phyloP scores from a whole-genome alignment of 495 filamentous ascomycete species.

The Penicillium alfredii region DNA sequence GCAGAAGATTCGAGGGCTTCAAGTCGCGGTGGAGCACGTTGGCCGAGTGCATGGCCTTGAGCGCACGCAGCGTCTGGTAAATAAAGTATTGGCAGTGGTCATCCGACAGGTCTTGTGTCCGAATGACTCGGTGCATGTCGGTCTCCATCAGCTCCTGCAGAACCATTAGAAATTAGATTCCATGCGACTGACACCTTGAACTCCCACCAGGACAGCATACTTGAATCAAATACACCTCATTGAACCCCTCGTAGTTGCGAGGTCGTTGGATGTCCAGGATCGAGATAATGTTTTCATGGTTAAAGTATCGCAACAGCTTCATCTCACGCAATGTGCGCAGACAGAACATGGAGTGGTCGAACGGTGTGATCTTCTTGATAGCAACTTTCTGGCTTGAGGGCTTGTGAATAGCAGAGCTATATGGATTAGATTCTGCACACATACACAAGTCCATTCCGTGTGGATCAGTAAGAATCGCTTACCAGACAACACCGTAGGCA shows the following conservation, averaged over 20 bases:
- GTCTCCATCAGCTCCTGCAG: slow-evolving; percentile 97
- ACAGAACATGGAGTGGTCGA: slow-evolving; percentile 99
- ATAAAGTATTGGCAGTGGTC: slow-evolving; percentile 99
- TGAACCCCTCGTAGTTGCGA: slow-evolving; percentile 89
- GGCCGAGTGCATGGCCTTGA: slow-evolving; percentile 99
- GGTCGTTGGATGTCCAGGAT: slow-evolving; percentile 99
- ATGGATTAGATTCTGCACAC: too few species aligned
- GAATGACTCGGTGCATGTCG: slow-evolving; percentile 99
- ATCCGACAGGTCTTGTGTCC: slow-evolving; percentile 96
- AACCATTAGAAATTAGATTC: neutral
- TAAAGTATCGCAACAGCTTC: slow-evolving; percentile 99
- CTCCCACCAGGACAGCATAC: slow-evolving; percentile 40
- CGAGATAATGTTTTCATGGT: slow-evolving; percentile 99
- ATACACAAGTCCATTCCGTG: too few species aligned
- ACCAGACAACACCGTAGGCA: slow-evolving; percentile 99
- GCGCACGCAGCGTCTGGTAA: slow-evolving; percentile 95
- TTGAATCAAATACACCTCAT: slow-evolving; percentile 98
- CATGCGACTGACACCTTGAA: neutral
- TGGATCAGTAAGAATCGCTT: slow-evolving; percentile 40
- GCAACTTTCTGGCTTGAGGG: slow-evolving; percentile 98
- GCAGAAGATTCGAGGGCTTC: slow-evolving; percentile 92
- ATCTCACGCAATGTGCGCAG: slow-evolving; percentile 95
- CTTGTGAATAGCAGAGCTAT: slow-evolving; percentile 98
- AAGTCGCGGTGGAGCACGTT: slow-evolving; percentile 97
- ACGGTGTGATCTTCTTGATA: slow-evolving; percentile 99